These are phyloP conservation scores for Tirmania nivea DNA, from an alignment of 495 filamentous ascomycete species.

Conservation along the genomic window DNA sequence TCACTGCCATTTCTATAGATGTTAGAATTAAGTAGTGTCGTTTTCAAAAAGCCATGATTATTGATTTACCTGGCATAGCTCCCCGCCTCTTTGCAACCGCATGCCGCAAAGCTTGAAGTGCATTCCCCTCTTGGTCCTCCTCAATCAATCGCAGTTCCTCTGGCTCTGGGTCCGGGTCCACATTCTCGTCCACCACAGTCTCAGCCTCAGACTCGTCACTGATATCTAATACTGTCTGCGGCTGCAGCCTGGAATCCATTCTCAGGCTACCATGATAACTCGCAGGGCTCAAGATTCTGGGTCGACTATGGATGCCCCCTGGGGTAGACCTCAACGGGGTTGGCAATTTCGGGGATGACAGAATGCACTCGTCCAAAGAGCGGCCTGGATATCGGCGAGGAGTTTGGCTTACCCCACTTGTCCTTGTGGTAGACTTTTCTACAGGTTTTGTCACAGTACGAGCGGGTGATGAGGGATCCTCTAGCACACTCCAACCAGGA, in stretches of 20 bases:
- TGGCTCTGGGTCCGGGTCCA: background rate
- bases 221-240: slow-evolving; percentile 8
- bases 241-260: background rate
- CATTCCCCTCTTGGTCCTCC: slow-evolving; percentile 14
- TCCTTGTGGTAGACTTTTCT: background rate
- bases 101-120: slow-evolving; percentile 11
- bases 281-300: background rate
- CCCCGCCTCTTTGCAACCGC: slow-evolving; percentile 10
- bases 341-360: slow-evolving; percentile 12
- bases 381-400: background rate
- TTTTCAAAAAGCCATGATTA: background rate
- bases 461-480: background rate
- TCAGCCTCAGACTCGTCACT: slow-evolving; percentile 18
- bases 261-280: background rate
- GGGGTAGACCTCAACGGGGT: slow-evolving; percentile 17
- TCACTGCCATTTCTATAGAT: no score
- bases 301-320: slow-evolving; percentile 7
- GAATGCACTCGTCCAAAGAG: slow-evolving; percentile 8
- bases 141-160: background rate
- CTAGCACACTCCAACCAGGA: no score
- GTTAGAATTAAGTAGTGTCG: no score
- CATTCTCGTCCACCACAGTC: slow-evolving; percentile 16
- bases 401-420: background rate
- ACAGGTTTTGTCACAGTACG: background rate
- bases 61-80: slow-evolving; percentile 5